A percentile compares a stretch with the other conserved stretches of the same genome.
Evolutionary conservation across 2,329 filamentous ascomycete species (phyloP).

Genomic region (Coleophoma cylindrospora): DNA sequence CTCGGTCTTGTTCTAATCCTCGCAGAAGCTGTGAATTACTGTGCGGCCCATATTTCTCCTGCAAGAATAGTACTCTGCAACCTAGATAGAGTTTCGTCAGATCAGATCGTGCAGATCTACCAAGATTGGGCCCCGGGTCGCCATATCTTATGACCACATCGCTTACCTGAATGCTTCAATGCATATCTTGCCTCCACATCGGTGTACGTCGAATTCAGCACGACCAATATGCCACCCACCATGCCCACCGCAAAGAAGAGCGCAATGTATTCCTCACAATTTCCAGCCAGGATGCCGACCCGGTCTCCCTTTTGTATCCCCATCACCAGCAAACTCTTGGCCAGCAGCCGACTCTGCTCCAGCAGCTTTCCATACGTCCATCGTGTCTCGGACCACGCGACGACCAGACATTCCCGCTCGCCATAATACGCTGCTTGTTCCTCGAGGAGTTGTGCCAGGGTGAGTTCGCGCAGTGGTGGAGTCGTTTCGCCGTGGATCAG

Average conservation of each 20-base stretch:
- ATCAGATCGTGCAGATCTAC: not conserved
- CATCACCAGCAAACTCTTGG: slow-evolving; percentile 54
- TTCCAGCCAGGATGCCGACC: slow-evolving; percentile 15
- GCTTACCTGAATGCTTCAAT: slow-evolving; percentile 63
- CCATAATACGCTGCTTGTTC: slow-evolving; percentile 64
- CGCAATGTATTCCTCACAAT: slow-evolving; percentile 24
- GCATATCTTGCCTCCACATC: slow-evolving; percentile 68
- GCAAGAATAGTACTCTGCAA: slow-evolving; percentile 71
- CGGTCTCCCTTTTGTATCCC: slow-evolving; percentile 12
- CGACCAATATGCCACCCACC: slow-evolving; percentile 65
- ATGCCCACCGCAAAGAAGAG: slow-evolving; percentile 16
- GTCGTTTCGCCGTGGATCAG: slow-evolving; percentile 65
- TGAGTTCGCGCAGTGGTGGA: slow-evolving; percentile 66
- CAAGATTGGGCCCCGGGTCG: not conserved
- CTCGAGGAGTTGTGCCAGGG: slow-evolving; percentile 67
- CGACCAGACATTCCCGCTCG: slow-evolving; percentile 63
- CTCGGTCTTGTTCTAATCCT: slow-evolving; percentile 34
- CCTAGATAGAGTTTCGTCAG: slow-evolving; percentile 33
- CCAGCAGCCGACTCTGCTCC: slow-evolving; percentile 54
- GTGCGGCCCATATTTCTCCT: slow-evolving; percentile 60
- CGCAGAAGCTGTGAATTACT: slow-evolving; percentile 56
- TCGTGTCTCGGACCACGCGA: slow-evolving; percentile 69
- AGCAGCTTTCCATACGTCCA: slow-evolving; percentile 68
- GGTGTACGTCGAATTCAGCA: slow-evolving; percentile 80
- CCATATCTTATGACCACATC: slow-evolving; percentile 25